phyloP scores from a whole-genome alignment of 352 stramenopile genomes.

The Globisporangium solare region DNA sequence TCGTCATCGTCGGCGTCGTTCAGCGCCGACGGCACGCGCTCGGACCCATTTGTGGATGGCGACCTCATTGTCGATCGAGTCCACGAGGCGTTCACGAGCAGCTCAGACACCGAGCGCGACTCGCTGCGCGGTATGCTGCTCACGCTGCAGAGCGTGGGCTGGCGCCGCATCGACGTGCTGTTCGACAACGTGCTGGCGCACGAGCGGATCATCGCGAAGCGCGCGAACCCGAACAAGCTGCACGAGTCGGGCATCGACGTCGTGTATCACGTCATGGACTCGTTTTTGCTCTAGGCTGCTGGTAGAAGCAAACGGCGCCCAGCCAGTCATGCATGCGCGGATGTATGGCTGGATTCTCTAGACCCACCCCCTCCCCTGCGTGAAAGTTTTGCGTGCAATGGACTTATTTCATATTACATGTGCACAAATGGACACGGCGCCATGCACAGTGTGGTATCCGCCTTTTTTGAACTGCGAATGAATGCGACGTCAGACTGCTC shows the following conservation, averaged over 20 bases:
- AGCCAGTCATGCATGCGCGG: not conserved
- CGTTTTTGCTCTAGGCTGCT: constrained; percentile 38
- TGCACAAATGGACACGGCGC: too few species aligned
- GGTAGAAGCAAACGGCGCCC: not conserved
- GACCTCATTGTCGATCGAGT: constrained; percentile 64
- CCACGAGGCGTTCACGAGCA: constrained; percentile 42
- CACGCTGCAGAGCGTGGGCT: constrained; percentile 66
- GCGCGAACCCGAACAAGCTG: constrained; percentile 49
- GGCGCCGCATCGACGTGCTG: constrained; percentile 64
- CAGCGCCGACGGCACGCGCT: constrained; percentile 20
- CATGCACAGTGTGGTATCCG: too few species aligned
- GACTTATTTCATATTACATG: not conserved
- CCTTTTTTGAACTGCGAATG: too few species aligned
- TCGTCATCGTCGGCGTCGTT: constrained; percentile 12
- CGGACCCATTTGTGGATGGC: constrained; percentile 45
- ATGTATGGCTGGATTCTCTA: not conserved
- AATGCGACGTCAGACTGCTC: too few species aligned
- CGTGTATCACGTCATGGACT: constrained; percentile 74
- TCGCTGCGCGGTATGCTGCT: constrained; percentile 71
- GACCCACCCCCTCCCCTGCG: too few species aligned
- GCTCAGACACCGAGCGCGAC: constrained; percentile 53
- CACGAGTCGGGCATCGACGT: constrained; percentile 62
- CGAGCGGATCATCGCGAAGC: constrained; percentile 80
- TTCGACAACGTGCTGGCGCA: constrained; percentile 70
- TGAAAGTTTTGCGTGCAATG: too few species aligned